phyloP scores from a whole-genome alignment of 2,329 filamentous ascomycete genomes.

The Phialophora chinensis region DNA sequence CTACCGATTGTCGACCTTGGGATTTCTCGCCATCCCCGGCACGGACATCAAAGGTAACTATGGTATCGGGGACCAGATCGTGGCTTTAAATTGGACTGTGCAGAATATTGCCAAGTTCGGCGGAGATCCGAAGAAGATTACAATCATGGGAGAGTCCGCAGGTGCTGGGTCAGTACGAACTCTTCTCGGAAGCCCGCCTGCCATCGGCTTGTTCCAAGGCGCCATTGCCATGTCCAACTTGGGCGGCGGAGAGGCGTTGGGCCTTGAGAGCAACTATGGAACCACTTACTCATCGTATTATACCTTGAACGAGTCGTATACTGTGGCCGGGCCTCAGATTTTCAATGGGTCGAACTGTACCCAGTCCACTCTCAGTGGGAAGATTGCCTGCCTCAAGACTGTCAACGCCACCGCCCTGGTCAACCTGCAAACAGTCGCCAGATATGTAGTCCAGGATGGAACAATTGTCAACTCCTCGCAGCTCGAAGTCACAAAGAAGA shows the following conservation, averaged over 20 bases:
- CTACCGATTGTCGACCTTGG: conserved; percentile 64
- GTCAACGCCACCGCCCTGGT: conserved; percentile 45
- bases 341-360: conserved; percentile 61
- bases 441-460: conserved; percentile 65
- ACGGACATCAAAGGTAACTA: conserved; percentile 62
- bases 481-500: conserved; percentile 51
- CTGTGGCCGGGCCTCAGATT: conserved; percentile 57
- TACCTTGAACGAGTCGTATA: conserved; percentile 60
- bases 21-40: conserved; percentile 63
- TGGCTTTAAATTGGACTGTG: conserved; percentile 56
- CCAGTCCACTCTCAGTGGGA: conserved; percentile 50
- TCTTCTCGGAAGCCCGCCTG: conserved; percentile 52
- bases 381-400: conserved; percentile 61
- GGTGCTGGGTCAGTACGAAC: conserved; percentile 64
- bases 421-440: conserved; percentile 35
- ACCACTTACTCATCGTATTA: conserved; percentile 65
- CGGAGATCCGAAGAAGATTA: conserved; percentile 55
- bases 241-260: conserved; percentile 62
- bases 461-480: conserved; percentile 60
- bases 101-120: conserved; percentile 56
- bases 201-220: conserved; percentile 34
- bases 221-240: conserved; percentile 55
- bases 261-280: conserved; percentile 62
- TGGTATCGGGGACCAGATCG: conserved; percentile 59
- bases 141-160: conserved; percentile 56